Percentiles rank a stretch among this genome's conserved stretches.
Conservation (phyloP, 2,329 filamentous ascomycete species). For the Aspergillus brasiliensis region DNA sequence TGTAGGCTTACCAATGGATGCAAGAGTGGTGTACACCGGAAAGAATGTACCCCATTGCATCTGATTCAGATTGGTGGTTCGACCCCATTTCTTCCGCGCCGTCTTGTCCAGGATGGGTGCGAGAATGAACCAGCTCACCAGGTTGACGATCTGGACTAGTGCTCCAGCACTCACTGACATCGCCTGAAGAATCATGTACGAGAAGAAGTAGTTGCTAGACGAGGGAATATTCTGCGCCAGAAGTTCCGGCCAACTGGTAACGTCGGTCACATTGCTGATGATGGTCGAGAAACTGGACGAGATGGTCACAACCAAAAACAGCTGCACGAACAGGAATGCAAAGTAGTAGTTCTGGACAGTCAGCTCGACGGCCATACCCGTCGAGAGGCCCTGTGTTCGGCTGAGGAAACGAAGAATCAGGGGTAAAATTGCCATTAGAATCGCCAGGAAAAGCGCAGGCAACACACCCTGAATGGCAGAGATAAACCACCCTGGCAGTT, state of each 20-base stretch:
- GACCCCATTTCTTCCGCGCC: constrained; percentile 75
- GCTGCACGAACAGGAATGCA: constrained; percentile 87
- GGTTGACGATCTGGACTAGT: constrained; percentile 76
- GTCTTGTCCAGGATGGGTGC: constrained; percentile 83
- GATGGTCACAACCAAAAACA: constrained; percentile 91
- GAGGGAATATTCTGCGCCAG: constrained; percentile 80
- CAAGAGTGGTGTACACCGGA: constrained; percentile 94
- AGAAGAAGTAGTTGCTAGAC: constrained; percentile 96
- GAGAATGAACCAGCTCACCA: constrained; percentile 79
- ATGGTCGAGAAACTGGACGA: constrained; percentile 71
- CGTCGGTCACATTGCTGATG: constrained; percentile 63
- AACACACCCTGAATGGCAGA: constrained; percentile 81
- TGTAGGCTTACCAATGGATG: constrained; percentile 73
- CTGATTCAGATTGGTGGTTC: constrained; percentile 75
- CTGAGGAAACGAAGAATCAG: constrained; percentile 75
- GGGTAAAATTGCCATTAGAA: constrained; percentile 80
- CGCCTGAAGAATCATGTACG: constrained; percentile 95
- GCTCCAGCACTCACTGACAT: constrained; percentile 88
- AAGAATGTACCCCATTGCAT: constrained; percentile 94
- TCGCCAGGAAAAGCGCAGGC: constrained; percentile 72
- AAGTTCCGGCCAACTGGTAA: constrained; percentile 70
- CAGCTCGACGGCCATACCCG: constrained; percentile 74
- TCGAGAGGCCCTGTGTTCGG: constrained; percentile 75
- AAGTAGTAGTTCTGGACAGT: constrained; percentile 95
- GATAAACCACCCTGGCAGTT: constrained; percentile 62